Conservation (phyloP, 2,329 filamentous ascomycete genomes). For the Scytalidium sp. region DNA sequence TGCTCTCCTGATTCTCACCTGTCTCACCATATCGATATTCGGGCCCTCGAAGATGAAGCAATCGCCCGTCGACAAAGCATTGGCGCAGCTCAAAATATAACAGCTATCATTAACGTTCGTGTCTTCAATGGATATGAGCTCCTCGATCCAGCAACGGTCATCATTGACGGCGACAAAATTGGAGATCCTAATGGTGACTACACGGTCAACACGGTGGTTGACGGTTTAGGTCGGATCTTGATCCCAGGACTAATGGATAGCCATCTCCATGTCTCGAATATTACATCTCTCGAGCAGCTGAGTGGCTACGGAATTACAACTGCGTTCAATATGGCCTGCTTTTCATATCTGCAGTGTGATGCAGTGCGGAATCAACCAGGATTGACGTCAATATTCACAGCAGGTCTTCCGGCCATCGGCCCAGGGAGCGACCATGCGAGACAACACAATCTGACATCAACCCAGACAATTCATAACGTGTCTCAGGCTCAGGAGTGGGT, state of each 20-base stretch:
- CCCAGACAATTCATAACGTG: neutral
- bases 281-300: constrained; percentile 17
- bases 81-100: constrained; percentile 1
- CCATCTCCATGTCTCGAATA: constrained; percentile 22
- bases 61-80: neutral
- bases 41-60: neutral
- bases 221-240: constrained; percentile 22
- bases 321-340: constrained; percentile 24
- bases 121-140: constrained; percentile 5
- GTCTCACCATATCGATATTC: neutral
- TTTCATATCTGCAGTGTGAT: constrained; percentile 12
- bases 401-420: constrained; percentile 3
- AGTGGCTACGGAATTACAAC: constrained; percentile 26
- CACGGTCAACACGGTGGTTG: constrained; percentile 11
- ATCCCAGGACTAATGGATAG: constrained; percentile 29
- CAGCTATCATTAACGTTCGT: constrained; percentile 5
- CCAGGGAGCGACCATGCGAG: constrained; percentile 6
- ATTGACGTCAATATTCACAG: constrained; percentile 5
- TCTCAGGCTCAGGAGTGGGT: constrained; percentile 4
- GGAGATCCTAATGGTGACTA: neutral
- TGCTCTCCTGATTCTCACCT: neutral
- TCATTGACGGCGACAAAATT: constrained; percentile 6
- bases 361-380: constrained; percentile 6
- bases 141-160: constrained; percentile 3
- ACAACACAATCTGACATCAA: neutral